Percentiles rank a stretch among this genome's conserved stretches.
These are phyloP conservation scores for Annona cherimola DNA, from an alignment of 164 flowering plant species.

Conservation along the genomic window DNA sequence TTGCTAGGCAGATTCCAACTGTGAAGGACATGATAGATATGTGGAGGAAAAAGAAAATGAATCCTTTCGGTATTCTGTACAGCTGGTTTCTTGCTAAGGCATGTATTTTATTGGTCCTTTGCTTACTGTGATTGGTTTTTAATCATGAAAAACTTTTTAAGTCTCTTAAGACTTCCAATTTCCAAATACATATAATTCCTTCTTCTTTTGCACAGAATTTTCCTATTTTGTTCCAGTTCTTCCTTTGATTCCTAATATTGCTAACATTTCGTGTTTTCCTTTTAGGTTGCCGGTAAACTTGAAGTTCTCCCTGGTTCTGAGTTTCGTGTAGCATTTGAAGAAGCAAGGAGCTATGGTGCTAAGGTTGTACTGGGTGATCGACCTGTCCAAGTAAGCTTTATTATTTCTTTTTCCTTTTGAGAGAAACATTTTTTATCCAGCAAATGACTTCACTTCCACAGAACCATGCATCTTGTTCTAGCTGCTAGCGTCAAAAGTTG, in stretches of 20 bases:
- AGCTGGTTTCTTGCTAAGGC: constrained; percentile 98
- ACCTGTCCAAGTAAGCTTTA: constrained; percentile 65
- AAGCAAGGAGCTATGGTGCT: constrained; percentile 81
- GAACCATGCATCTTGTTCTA: no score
- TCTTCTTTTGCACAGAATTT: background rate
- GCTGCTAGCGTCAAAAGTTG: no score
- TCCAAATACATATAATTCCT: background rate
- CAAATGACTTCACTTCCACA: background rate
- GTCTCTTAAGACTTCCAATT: constrained; percentile 1
- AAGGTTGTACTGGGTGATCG: constrained; percentile 97
- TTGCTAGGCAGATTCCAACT: constrained; percentile 65
- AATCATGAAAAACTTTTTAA: background rate
- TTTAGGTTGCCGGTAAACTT: constrained; percentile 72
- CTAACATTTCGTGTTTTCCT: background rate
- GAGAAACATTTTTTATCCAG: background rate
- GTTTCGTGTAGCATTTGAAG: constrained; percentile 93
- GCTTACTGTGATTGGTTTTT: constrained; percentile 1
- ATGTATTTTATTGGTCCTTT: constrained; percentile 17
- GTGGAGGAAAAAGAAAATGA: constrained; percentile 70
- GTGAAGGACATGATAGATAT: constrained; percentile 75
- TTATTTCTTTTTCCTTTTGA: background rate
- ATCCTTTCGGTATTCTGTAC: constrained; percentile 70
- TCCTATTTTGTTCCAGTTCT: background rate
- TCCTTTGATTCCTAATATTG: background rate
- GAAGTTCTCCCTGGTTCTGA: constrained; percentile 95